Evolutionary conservation across 495 filamentous ascomycete genomes (phyloP), one percentile per base, ranked within the genome.

Genomic region (Trichoderma reesei): DNA sequence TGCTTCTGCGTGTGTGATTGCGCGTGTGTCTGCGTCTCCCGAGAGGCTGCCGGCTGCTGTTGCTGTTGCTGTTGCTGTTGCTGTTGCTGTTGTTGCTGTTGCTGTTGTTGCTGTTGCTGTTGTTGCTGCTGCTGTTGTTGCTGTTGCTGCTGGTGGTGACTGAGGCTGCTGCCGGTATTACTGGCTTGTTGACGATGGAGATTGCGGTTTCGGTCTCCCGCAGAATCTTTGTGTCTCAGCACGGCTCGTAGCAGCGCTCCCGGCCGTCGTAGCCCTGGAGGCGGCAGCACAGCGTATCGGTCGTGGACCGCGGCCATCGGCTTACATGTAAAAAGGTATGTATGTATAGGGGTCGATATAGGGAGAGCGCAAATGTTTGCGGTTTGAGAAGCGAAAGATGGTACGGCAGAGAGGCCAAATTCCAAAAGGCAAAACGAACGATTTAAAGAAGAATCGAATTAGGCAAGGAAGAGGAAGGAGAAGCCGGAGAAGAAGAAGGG

Each of bases 221-320:
- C 51, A 31, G 20, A 56, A 56, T 56, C 51, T 56, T 26, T 34
- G 51, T 56, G 51, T 34, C 26, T 56, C 31, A 56, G 51, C 20
- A 56, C 51, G 51, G 51, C n/a, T 56, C 51, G 51, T 34, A 56
- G 31, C 51, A 56, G 51, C 26, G 51, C 51, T 56, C 51, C 51
- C 51, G 51, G 51, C 51, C 51, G 51, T 56, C 51, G 51, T 33
- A 56, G 51, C 51, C 51, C 34, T 33, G 31, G 51, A 14, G 51
- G 18, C 51, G 51, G 51, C 20, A 56, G 51, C 51, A 56, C 51
- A 56, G 51, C 34, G 26, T 56, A 56, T 34, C 51, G 51, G 51
- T 56, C 51, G 51, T 56, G 51, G 51, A 56, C 34, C 26, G 51
- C 51, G 51, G 51, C 51, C 51, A 56, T 56, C 51, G 20, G 51